Percentiles rank a stretch among this genome's conserved stretches.
Evolutionary conservation across 2,329 filamentous ascomycete species (phyloP).

Genomic region (Volutella citrinella): DNA sequence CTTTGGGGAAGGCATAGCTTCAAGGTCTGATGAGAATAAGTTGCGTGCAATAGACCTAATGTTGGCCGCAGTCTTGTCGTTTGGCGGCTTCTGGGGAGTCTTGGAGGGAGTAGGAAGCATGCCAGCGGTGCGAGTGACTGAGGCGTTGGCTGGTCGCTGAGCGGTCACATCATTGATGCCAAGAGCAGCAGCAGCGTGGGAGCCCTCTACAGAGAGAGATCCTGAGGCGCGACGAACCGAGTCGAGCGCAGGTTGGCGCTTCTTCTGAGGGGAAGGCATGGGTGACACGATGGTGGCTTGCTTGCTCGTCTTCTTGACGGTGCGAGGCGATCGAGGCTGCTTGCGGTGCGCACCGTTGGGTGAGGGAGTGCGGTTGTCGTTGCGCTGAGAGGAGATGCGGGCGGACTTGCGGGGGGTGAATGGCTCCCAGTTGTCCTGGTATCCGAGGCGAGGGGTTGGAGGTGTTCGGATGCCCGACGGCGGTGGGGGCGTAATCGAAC

Average conservation of each 20-base stretch:
- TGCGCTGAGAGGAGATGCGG: conserved; percentile 57
- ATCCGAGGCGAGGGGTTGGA: conserved; percentile 65
- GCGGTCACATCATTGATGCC: conserved; percentile 29
- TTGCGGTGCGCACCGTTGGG: conserved; percentile 39
- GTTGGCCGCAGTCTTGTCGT: conserved; percentile 47
- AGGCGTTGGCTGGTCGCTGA: conserved; percentile 24
- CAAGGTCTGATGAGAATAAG: conserved; percentile 59
- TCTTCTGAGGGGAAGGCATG: conserved; percentile 49
- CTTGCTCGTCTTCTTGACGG: conserved; percentile 28
- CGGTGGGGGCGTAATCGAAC: conserved; percentile 58
- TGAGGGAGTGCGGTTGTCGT: conserved; percentile 53
- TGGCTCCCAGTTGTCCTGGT: conserved; percentile 67
- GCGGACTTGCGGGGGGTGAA: conserved; percentile 69
- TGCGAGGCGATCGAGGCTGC: conserved; percentile 30
- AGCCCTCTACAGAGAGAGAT: conserved; percentile 41
- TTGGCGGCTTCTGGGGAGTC: conserved; percentile 65
- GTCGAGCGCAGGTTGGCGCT: conserved; percentile 45
- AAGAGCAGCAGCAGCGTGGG: conserved; percentile 41
- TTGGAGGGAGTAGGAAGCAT: conserved; percentile 78
- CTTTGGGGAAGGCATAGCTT: conserved; percentile 57
- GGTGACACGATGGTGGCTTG: conserved; percentile 38
- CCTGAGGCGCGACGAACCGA: conserved; percentile 46
- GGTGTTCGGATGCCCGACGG: conserved; percentile 60
- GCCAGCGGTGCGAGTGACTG: conserved; percentile 36
- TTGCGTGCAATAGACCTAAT: conserved; percentile 57